Evolutionary conservation across 176 grass and related monocot genomes (phyloP).

Genomic region (Carex parvula): DNA sequence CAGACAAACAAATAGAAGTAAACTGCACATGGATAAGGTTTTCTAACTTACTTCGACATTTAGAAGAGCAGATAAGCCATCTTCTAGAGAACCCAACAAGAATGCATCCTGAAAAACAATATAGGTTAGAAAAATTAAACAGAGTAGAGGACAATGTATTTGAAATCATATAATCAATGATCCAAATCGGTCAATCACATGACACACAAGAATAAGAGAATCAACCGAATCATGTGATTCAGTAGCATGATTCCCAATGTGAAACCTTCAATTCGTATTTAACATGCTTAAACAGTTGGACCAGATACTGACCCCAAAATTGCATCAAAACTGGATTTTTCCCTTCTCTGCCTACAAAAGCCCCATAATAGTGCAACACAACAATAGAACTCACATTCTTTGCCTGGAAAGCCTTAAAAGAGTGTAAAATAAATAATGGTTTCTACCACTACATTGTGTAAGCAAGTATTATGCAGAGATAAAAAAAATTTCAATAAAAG

Average conservation of each 20-base stretch:
- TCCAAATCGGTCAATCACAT: background rate
- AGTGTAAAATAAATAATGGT: background rate
- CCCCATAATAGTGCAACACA: background rate
- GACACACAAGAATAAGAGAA: background rate
- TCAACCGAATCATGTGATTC: background rate
- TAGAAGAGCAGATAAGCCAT: slow-evolving; percentile 61
- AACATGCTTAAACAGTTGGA: no score
- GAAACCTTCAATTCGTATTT: background rate
- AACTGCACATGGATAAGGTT: background rate
- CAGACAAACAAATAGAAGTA: slow-evolving; percentile 11
- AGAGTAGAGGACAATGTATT: background rate
- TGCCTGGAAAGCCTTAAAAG: background rate
- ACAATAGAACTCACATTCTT: background rate
- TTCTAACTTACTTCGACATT: slow-evolving; percentile 60
- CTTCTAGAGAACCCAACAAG: slow-evolving; percentile 59
- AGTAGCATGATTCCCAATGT: background rate
- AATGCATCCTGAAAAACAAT: slow-evolving; percentile 47
- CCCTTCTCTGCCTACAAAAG: background rate
- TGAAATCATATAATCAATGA: background rate
- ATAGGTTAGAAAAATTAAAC: slow-evolving; percentile 1
- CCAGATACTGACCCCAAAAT: background rate
- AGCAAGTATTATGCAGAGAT: background rate
- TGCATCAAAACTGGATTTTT: background rate
- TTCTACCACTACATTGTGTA: slow-evolving; percentile 4
- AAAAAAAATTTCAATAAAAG: background rate